Evolutionary conservation across 352 stramenopile species (phyloP).

Genomic region (Globisporangium canariense): DNA sequence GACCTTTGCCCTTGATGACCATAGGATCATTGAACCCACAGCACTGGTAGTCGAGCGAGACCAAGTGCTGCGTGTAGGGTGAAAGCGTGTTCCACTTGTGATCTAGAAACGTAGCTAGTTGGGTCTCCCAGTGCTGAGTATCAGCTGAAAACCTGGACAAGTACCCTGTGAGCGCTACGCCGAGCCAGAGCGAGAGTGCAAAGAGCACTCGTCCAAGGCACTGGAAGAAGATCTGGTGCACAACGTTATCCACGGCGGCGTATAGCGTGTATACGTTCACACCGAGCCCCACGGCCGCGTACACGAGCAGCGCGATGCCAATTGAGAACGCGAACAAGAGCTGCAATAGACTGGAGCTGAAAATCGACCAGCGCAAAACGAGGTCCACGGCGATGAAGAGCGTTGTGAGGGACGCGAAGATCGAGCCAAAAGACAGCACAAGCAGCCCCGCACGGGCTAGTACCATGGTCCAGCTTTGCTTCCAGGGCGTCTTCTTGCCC

Average conservation of each 20-base stretch:
- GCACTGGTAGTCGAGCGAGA: constrained; percentile 43
- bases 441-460: constrained; percentile 15
- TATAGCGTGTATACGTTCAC: constrained; percentile 35
- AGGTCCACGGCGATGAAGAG: constrained; percentile 43
- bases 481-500: constrained; percentile 20
- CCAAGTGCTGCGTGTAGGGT: constrained; percentile 25
- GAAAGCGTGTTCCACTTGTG: constrained; percentile 35
- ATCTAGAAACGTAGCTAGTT: constrained; percentile 35
- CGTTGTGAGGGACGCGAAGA: constrained; percentile 28
- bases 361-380: constrained; percentile 28
- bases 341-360: constrained; percentile 48
- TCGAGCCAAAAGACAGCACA: constrained; percentile 12
- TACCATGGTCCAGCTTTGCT: constrained; percentile 14
- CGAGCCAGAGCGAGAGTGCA: constrained; percentile 26
- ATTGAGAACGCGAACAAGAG: constrained; percentile 41
- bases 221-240: constrained; percentile 49
- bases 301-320: constrained; percentile 31
- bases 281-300: constrained; percentile 23
- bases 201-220: constrained; percentile 10
- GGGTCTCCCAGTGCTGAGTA: constrained; percentile 23
- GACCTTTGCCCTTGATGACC: constrained; percentile 23
- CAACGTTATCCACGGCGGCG: constrained; percentile 28
- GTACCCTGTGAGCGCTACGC: constrained; percentile 30
- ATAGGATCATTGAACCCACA: constrained; percentile 54
- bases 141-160: constrained; percentile 33